Percentiles rank a stretch among this genome's conserved stretches.
These are phyloP conservation scores for Colletotrichum aenigma DNA, from an alignment of 2,329 filamentous ascomycete species.

Conservation along the genomic window DNA sequence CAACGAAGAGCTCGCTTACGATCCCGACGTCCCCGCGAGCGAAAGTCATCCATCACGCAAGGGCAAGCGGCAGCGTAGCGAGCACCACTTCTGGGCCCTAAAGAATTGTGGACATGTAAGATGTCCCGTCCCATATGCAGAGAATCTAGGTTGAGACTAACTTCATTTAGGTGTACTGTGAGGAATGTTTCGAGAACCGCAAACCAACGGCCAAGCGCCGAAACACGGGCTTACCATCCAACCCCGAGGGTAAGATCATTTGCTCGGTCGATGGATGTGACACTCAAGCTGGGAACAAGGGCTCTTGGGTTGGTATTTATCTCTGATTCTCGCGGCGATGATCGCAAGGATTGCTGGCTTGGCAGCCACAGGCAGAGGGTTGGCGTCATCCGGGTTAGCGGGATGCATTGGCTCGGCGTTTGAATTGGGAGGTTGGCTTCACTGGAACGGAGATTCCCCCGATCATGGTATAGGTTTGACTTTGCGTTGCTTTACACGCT, in stretches of 20 bases:
- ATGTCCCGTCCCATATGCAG: constrained; percentile 5
- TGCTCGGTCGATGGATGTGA: constrained; percentile 64
- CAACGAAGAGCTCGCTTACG: constrained; percentile 79
- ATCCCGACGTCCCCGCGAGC: constrained; percentile 50
- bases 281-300: constrained; percentile 57
- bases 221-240: constrained; percentile 16
- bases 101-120: constrained; percentile 91
- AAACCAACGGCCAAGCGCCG: constrained; percentile 39
- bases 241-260: constrained; percentile 35
- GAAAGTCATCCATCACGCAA: constrained; percentile 39
- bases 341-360: constrained; percentile 48
- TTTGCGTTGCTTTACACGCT: background rate
- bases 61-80: constrained; percentile 57
- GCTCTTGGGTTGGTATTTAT: constrained; percentile 67
- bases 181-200: constrained; percentile 63
- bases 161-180: constrained; percentile 62
- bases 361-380: background rate
- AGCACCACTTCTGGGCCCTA: constrained; percentile 91
- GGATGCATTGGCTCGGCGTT: constrained; percentile 22
- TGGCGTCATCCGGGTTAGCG: constrained; percentile 9
- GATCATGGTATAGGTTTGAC: constrained; percentile 10
- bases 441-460: constrained; percentile 6
- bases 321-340: constrained; percentile 34
- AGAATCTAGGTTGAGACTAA: constrained; percentile 32
- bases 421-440: background rate